Base-by-base conservation (phyloP, 345 rosid species). In the Camelina hispida region DNA sequence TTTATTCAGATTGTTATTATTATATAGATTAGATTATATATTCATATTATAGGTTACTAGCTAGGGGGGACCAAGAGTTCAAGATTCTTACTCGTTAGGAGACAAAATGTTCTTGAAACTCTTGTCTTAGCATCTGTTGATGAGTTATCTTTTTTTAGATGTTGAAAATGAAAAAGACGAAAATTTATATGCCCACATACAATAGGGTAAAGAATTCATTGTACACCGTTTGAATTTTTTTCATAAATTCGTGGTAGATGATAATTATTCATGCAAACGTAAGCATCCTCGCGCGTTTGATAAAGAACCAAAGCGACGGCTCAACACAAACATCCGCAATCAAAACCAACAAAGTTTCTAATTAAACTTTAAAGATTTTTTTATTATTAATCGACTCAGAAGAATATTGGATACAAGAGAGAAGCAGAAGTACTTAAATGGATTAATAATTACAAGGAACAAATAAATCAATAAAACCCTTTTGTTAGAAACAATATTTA, bases 391-490 rank as follows among this genome's bases (percentile, higher is more conserved):
- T 47, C 34, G 14, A 47, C 20, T 20, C 32, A 60, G 28, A 71
- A 50, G 68, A 68, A 23, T 61, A n/a, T n/a, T n/a, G 17, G 40
- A 0, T 40, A 38, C 34, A 40, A 40, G 43, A 52, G 44, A 72
- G 51, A 28, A 43, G n/a, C 40, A 73, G 2, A 38, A 34, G 37
- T 34, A 16, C 47, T 64, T 64, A 20, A 56, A 46, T 55, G 71
- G 15, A 66, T 35, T 47, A 48, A 55, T 74, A 48, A 55, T 66
- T 32, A 75, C 46, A 67, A 59, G 23, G 25, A 40, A 68, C 51
- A 67, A 40, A 66, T 57, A 28, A 47, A 62, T 50, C 51, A 72
- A 71, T n/a, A 43, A 58, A 30, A 5, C 34, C 7, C 2, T 50
- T 55, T 47, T 66, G 50, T 55, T 28, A 28, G 59, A 51, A 50